Evolutionary conservation across 768 basidiomycete species (phyloP), one percentile per base, ranked within the genome.

Genomic region (Rossbeevera mucosa): DNA sequence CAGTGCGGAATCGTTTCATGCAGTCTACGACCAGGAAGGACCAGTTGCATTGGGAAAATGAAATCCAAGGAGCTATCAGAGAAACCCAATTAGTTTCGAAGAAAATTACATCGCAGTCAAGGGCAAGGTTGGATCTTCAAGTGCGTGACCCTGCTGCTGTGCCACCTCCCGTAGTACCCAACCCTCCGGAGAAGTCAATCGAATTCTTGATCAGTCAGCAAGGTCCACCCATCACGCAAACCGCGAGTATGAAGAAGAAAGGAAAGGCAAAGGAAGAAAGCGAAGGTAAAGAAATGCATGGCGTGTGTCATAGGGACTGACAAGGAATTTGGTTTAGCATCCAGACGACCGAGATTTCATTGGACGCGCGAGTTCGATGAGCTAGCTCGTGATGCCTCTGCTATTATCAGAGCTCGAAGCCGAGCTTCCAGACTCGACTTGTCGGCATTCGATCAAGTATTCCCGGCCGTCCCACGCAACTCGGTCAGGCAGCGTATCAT

Each of bases 351-450:
- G 44, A 77, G 85, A 50, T 91, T 92, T 64, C 81, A 82, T 44
- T 98, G 92, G 93, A 90, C 80, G 50, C 70, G 78, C 36, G 90
- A 94, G 46, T 91, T 85, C 51, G 93, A 97, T 51, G 95, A 98
- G 54, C 78, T 94, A 33, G 85, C 87, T 22, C 81, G 87, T 49
- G 95, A 98, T 63, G 86, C 86, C 0, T 85, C 83, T 43, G 86
- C 82, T 11, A 85, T 98, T 57, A 81, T 97, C 52, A 80, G 81
- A 59, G 86, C 86, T 30, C 86, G 94, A 14, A 88, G 86, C 62
- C 79, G 88, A 33, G 64, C 72, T 52, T 71, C 79, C 29, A 78
- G 81, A 51, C 73, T 88, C 47, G 85, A 90, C 57, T 86, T 86
- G 76, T 76, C 74, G 14, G 86, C 86, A 7, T 76, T 91, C 47